These are phyloP conservation scores for Malassezia vespertilionis DNA, from an alignment of 1,284 basidiomycete species.

Conservation along the genomic window DNA sequence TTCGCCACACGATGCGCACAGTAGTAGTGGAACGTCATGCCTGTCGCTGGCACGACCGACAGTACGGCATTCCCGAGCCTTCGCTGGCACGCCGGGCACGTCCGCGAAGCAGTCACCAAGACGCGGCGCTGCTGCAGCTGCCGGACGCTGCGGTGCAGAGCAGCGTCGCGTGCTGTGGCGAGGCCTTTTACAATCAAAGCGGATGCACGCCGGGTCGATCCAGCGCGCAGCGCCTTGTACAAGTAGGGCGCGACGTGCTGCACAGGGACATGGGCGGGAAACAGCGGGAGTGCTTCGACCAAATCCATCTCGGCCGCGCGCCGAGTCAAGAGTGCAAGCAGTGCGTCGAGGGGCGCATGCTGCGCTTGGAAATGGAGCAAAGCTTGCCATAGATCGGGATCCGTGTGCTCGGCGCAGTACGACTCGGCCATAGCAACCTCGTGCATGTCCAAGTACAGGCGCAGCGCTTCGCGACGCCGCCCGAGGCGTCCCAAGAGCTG, in stretches of 20 bases:
- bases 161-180: slow-evolving; percentile 59
- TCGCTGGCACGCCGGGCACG: slow-evolving; percentile 91
- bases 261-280: slow-evolving; percentile 76
- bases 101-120: slow-evolving; percentile 72
- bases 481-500: slow-evolving; percentile 78
- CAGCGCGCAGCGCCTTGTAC: slow-evolving; percentile 21
- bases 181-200: slow-evolving; percentile 56
- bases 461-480: slow-evolving; percentile 80
- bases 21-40: slow-evolving; percentile 40
- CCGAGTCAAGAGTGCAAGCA: slow-evolving; percentile 68
- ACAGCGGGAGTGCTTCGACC: slow-evolving; percentile 65
- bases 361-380: slow-evolving; percentile 55
- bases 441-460: slow-evolving; percentile 78
- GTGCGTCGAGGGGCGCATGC: slow-evolving; percentile 52
- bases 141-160: slow-evolving; percentile 63
- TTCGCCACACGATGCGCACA: slow-evolving; percentile 15
- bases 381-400: slow-evolving; percentile 60
- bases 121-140: slow-evolving; percentile 67
- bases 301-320: slow-evolving; percentile 73
- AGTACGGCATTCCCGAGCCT: slow-evolving; percentile 86
- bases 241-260: slow-evolving; percentile 64
- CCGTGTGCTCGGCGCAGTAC: slow-evolving; percentile 28
- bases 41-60: slow-evolving; percentile 57
- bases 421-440: slow-evolving; percentile 78
- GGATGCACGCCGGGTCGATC: slow-evolving; percentile 20